These are phyloP conservation scores for Diaporthe sp. DNA, from an alignment of 2,329 filamentous ascomycete species.

Conservation along the genomic window DNA sequence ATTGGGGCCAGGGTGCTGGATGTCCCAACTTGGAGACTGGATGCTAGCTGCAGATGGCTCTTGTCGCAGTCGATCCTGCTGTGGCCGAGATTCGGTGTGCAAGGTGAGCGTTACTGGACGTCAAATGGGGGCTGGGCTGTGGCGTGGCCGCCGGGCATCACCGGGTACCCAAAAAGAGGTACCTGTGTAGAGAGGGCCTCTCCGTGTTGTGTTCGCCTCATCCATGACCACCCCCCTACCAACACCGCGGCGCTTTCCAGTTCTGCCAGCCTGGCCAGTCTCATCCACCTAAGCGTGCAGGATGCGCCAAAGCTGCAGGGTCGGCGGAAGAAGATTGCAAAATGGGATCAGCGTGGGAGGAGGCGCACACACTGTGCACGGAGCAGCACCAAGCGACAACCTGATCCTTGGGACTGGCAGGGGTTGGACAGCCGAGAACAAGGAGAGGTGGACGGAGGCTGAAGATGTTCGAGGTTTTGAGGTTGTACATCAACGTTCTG, in stretches of 20 bases:
- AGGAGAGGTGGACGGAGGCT: slow-evolving; percentile 15
- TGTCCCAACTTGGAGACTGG: slow-evolving; percentile 6
- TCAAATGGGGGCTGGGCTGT: slow-evolving; percentile 7
- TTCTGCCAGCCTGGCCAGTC: background rate
- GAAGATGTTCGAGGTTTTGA: slow-evolving; percentile 9
- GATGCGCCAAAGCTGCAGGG: slow-evolving; percentile 14
- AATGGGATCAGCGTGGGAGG: slow-evolving; percentile 3
- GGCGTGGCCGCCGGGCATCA: slow-evolving; percentile 20
- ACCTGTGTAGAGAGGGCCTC: background rate
- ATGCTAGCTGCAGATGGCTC: slow-evolving; percentile 5
- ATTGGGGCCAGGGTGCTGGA: background rate
- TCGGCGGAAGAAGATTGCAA: background rate
- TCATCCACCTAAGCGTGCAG: slow-evolving; percentile 5
- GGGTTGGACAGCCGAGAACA: slow-evolving; percentile 21
- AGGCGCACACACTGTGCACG: slow-evolving; percentile 15
- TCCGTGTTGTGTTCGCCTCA: slow-evolving; percentile 4
- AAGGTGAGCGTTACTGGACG: background rate
- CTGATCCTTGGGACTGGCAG: slow-evolving; percentile 13
- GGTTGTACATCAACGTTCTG: slow-evolving; percentile 24
- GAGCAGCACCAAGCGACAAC: slow-evolving; percentile 21
- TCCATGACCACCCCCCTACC: background rate
- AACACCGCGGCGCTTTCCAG: background rate
- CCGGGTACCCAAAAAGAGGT: background rate
- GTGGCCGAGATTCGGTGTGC: slow-evolving; percentile 28
- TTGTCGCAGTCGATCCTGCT: slow-evolving; percentile 23